These are phyloP conservation scores for Stylosanthes scabra DNA, from an alignment of 331 rosid genomes.

Conservation along the genomic window DNA sequence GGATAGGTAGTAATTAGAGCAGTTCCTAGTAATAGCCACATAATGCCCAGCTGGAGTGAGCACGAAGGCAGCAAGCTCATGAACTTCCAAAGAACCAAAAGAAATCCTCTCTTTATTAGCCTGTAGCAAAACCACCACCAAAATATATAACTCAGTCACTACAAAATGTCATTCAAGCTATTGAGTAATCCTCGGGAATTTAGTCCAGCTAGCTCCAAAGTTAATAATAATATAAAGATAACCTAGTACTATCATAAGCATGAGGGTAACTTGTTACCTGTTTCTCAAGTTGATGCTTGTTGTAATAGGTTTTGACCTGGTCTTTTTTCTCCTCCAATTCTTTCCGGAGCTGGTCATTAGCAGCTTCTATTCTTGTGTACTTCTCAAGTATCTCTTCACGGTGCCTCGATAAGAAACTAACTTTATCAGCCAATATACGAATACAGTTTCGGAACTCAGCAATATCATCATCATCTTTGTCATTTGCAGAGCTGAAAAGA, in stretches of 20 bases:
- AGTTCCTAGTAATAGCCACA: slow-evolving; percentile 80
- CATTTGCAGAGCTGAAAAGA: slow-evolving; percentile 75
- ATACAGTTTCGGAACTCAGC: slow-evolving; percentile 82
- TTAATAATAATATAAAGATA: background rate
- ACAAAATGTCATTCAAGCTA: slow-evolving; percentile 30
- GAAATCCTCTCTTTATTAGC: slow-evolving; percentile 93
- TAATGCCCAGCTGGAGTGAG: slow-evolving; percentile 72
- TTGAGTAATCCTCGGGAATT: slow-evolving; percentile 18
- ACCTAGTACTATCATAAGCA: slow-evolving; percentile 19
- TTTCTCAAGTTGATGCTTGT: slow-evolving; percentile 90
- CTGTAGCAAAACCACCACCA: slow-evolving; percentile 58
- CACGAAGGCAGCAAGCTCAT: slow-evolving; percentile 90
- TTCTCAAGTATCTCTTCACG: slow-evolving; percentile 86
- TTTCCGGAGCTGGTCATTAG: slow-evolving; percentile 76
- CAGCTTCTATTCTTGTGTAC: slow-evolving; percentile 71
- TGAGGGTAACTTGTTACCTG: slow-evolving; percentile 60
- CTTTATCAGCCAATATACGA: slow-evolving; percentile 75
- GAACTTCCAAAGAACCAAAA: slow-evolving; percentile 79
- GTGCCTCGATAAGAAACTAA: slow-evolving; percentile 74
- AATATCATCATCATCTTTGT: slow-evolving; percentile 86
- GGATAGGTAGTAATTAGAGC: slow-evolving; percentile 79
- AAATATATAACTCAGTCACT: slow-evolving; percentile 22
- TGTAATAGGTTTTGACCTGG: slow-evolving; percentile 73
- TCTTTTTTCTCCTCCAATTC: slow-evolving; percentile 87
- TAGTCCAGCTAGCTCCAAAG: background rate